Evolutionary conservation across 441 rosid genomes (phyloP), one percentile per base, ranked within the genome.

Genomic region (Eruca vesicaria): DNA sequence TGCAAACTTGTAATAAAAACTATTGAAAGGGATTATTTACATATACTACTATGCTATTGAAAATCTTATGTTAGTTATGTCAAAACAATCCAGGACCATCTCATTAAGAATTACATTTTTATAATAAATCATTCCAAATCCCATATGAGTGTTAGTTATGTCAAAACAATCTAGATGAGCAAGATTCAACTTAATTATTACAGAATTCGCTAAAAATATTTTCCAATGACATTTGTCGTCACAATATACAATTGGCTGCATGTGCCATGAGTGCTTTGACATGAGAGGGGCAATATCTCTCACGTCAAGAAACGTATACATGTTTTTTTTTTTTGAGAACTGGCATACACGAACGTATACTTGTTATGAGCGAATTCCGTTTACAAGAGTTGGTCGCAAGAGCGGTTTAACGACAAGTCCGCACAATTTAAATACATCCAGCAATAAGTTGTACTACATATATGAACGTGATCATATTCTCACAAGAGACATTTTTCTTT

Each of bases 401-500:
- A 33, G 36, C 9, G 36, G 36, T 33, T 33, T 9, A 8, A 33
- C 36, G 9, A 8, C 36, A 48, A 48, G 55, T 16, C 15, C 16
- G 8, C 55, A 50, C 5, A 52, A 57, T 18, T 26, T 26, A 20
- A 57, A 26, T 12, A 26, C 19, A 14, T 20, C 29, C 19, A 26
- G 16, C n/a, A 28, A 14, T 58, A 56, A 56, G 29, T 23, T 56
- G 32, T 28, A n/a, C 21, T 23, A 56, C 15, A 74, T 57, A 57
- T 45, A 21, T 38, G 19, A 58, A 14, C 23, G 20, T 18, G 28
- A 15, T 76, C 61, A 70, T 12, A 43, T 23, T 56, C 61, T 56
- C 16, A 56, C 11, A 23, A 0, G 36, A 69, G 23, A 70, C 43
- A 63, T 55, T 63, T 76, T 58, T 76, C 75, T 50, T 55, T 84